Evolutionary conservation across 768 basidiomycete genomes (phyloP).

Genomic region (Mycena epipterygia): DNA sequence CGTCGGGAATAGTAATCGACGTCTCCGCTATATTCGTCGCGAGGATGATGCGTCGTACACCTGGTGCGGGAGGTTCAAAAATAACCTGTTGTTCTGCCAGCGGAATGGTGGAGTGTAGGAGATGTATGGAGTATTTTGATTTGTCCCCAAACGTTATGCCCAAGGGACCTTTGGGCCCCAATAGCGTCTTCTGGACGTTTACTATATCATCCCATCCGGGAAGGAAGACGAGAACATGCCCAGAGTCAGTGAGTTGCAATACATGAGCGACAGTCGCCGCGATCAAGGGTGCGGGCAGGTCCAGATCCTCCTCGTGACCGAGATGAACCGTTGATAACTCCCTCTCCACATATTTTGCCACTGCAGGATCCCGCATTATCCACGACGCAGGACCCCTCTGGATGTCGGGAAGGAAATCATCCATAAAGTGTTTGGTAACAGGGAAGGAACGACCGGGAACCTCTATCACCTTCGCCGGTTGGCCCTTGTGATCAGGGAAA

Average conservation of each 20-base stretch:
- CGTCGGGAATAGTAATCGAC: constrained; percentile 94
- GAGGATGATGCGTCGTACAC: constrained; percentile 89
- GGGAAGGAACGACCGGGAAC: constrained; percentile 95
- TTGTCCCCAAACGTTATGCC: constrained; percentile 73
- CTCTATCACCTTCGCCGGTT: constrained; percentile 78
- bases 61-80: constrained; percentile 84
- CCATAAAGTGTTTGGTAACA: constrained; percentile 84
- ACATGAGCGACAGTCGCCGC: constrained; percentile 87
- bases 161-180: constrained; percentile 61
- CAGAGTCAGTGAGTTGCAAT: constrained; percentile 78
- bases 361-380: constrained; percentile 80
- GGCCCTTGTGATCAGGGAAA: constrained; percentile 75
- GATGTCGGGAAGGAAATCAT: constrained; percentile 77
- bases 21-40: constrained; percentile 98
- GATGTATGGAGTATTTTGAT: constrained; percentile 75
- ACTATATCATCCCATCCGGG: constrained; percentile 96
- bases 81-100: constrained; percentile 90
- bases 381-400: constrained; percentile 60
- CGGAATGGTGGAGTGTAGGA: constrained; percentile 92
- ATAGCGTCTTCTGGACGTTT: constrained; percentile 74
- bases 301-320: constrained; percentile 66
- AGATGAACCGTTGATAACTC: constrained; percentile 53
- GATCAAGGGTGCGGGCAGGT: constrained; percentile 85
- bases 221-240: constrained; percentile 91
- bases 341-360: constrained; percentile 77